A percentile compares a stretch with the other conserved stretches of the same genome.
Conservation (phyloP, 345 rosid genomes). For the Lumnitzera racemosa region DNA sequence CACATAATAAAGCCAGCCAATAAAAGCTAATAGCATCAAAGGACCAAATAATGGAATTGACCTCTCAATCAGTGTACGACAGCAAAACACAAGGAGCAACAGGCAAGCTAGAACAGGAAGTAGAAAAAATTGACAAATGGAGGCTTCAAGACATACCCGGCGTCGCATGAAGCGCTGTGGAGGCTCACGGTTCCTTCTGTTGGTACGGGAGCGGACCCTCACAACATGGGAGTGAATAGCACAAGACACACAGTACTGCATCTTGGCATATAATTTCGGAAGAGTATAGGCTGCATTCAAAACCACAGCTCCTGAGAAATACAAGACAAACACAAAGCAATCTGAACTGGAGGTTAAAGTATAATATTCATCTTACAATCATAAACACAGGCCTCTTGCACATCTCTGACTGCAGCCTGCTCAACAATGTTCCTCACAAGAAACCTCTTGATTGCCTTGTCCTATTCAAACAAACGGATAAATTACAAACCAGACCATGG, state of each 20-base stretch:
- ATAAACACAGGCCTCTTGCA: conserved; percentile 78
- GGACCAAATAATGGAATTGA: no score
- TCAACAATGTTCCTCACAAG: conserved; percentile 89
- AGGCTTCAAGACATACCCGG: conserved; percentile 32
- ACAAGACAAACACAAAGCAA: neutral
- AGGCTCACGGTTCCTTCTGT: conserved; percentile 75
- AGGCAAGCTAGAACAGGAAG: no score
- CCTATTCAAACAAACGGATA: conserved; percentile 22
- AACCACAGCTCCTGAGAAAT: neutral
- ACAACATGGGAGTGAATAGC: conserved; percentile 98
- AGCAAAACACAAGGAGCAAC: no score
- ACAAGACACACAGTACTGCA: conserved; percentile 88
- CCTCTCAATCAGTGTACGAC: no score
- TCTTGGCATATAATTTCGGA: conserved; percentile 79
- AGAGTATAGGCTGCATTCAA: conserved; percentile 47
- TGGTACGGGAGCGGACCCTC: conserved; percentile 75
- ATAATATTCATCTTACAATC: conserved; percentile 31
- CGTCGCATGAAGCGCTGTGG: conserved; percentile 80
- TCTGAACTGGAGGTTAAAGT: neutral
- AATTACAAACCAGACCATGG: neutral
- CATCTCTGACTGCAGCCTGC: conserved; percentile 88
- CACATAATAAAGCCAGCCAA: no score
- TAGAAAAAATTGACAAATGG: no score
- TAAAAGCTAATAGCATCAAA: no score
- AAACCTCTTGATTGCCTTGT: conserved; percentile 81